These are phyloP conservation scores for Nevesoporus exiguus DNA, from an alignment of 768 basidiomycete species.

Conservation along the genomic window DNA sequence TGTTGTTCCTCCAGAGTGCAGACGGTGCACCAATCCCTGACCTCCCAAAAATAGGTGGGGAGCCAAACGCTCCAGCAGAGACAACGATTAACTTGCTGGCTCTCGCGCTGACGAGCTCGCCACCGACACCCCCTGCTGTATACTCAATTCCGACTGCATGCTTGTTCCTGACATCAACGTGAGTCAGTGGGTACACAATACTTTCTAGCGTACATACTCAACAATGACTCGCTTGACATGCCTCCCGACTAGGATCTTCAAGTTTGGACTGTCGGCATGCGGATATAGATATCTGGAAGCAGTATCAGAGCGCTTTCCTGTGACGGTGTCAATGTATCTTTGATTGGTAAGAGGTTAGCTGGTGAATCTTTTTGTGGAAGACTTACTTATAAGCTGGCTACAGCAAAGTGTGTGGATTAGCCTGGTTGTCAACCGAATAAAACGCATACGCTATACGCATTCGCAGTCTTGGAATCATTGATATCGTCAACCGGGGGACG, in stretches of 20 bases:
- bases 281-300: conserved; percentile 40
- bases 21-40: conserved; percentile 64
- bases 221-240: conserved; percentile 8
- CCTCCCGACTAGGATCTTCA: conserved; percentile 31
- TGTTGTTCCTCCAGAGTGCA: conserved; percentile 44
- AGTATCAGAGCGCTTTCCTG: conserved; percentile 31
- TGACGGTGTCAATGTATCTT: conserved; percentile 52
- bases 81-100: conserved; percentile 45
- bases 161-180: conserved; percentile 23
- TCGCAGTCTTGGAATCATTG: conserved; percentile 39
- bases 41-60: conserved; percentile 53
- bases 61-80: conserved; percentile 53
- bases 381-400: conserved; percentile 21
- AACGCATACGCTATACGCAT: conserved; percentile 26
- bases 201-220: not conserved
- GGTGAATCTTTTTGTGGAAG: too few relatives aligned
- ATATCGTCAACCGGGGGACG: conserved; percentile 43
- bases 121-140: conserved; percentile 17
- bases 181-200: not conserved
- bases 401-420: not conserved
- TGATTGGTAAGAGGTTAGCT: not conserved
- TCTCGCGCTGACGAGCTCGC: conserved; percentile 14
- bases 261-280: conserved; percentile 26
- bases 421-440: not conserved
- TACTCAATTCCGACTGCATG: conserved; percentile 40